These are phyloP conservation scores for Lecanosticta acicola DNA, from an alignment of 2,329 filamentous ascomycete species.

Conservation along the genomic window DNA sequence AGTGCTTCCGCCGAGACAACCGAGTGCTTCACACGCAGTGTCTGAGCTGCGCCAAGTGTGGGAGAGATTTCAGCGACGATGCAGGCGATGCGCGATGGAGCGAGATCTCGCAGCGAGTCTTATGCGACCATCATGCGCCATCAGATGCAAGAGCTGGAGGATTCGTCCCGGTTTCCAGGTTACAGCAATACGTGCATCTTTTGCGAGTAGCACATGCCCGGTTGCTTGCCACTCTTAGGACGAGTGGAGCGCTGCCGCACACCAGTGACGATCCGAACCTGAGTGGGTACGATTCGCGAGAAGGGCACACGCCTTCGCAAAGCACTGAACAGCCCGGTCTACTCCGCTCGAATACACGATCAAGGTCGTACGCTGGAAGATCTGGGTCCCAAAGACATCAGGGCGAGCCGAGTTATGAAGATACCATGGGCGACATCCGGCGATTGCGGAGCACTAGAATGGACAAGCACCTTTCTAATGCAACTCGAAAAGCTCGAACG, in stretches of 20 bases:
- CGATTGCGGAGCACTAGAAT: constrained; percentile 86
- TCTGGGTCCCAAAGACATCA: constrained; percentile 50
- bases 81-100: constrained; percentile 68
- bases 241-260: constrained; percentile 72
- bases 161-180: constrained; percentile 72
- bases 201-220: constrained; percentile 86
- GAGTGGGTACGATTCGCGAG: constrained; percentile 60
- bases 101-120: constrained; percentile 60
- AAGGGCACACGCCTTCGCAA: constrained; percentile 52
- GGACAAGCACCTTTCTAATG: constrained; percentile 89
- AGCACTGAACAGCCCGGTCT: constrained; percentile 48
- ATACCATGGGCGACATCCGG: constrained; percentile 91
- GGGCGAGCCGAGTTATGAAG: constrained; percentile 73
- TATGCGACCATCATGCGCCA: constrained; percentile 53
- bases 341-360: constrained; percentile 61
- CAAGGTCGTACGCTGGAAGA: constrained; percentile 66
- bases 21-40: constrained; percentile 80
- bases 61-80: constrained; percentile 63
- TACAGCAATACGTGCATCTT: constrained; percentile 92
- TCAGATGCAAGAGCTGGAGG: constrained; percentile 52
- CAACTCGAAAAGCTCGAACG: constrained; percentile 80
- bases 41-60: constrained; percentile 64
- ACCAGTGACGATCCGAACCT: constrained; percentile 64
- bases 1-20: constrained; percentile 71
- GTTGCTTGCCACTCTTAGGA: constrained; percentile 78